Conservation (phyloP, 352 stramenopile genomes). For the Phytophthora uliginosa region DNA sequence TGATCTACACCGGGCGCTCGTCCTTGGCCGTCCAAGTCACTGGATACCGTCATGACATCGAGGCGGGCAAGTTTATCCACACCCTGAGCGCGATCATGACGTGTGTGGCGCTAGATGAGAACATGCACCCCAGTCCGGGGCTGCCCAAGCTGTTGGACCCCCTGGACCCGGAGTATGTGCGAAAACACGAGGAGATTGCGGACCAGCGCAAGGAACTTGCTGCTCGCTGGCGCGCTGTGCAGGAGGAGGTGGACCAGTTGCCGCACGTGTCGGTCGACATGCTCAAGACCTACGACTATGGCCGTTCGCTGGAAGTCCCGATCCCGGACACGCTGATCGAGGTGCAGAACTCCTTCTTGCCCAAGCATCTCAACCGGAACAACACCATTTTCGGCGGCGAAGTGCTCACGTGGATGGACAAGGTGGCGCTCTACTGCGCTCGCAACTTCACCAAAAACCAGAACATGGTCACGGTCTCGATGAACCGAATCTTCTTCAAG, state of each 20-base stretch:
- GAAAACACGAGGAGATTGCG: constrained; percentile 63
- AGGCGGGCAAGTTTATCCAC: constrained; percentile 74
- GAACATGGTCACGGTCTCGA: constrained; percentile 73
- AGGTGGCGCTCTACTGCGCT: constrained; percentile 70
- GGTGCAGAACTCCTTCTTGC: constrained; percentile 78
- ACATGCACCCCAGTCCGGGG: constrained; percentile 64
- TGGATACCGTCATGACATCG: constrained; percentile 73
- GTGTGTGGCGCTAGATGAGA: constrained; percentile 72
- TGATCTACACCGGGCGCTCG: constrained; percentile 68
- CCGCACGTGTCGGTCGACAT: constrained; percentile 70
- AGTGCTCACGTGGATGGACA: constrained; percentile 78
- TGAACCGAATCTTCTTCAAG: constrained; percentile 82
- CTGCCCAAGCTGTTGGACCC: constrained; percentile 59
- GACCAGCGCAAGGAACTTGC: constrained; percentile 74
- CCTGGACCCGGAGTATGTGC: constrained; percentile 52
- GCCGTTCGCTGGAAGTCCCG: constrained; percentile 51
- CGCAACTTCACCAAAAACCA: constrained; percentile 78
- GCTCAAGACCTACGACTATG: constrained; percentile 58
- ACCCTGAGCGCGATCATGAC: constrained; percentile 81
- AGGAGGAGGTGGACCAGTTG: constrained; percentile 74
- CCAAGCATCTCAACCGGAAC: constrained; percentile 82
- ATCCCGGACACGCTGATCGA: constrained; percentile 78
- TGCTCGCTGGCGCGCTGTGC: constrained; percentile 65
- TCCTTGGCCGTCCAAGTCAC: constrained; percentile 73
- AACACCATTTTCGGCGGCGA: constrained; percentile 84